Conservation (phyloP, 2,329 filamentous ascomycete genomes). For the Stemphylium beticola region DNA sequence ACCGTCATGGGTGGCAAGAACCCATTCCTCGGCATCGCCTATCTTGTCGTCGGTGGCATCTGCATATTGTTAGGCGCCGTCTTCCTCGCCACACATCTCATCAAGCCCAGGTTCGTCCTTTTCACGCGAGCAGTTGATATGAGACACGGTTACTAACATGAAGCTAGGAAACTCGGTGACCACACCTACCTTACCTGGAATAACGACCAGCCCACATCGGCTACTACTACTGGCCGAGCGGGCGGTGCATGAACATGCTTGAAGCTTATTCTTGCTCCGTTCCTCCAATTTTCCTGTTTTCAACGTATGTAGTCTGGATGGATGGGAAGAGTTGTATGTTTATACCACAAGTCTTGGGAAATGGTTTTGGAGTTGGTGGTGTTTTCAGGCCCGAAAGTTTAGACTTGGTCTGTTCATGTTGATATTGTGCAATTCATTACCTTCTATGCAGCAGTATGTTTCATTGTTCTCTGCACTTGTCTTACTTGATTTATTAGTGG, state of each 20-base stretch:
- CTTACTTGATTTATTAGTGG: no score
- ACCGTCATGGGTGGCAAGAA: constrained; percentile 96
- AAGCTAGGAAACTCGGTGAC: constrained; percentile 86
- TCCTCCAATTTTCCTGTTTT: neutral
- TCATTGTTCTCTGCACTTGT: no score
- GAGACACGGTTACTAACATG: constrained; percentile 18
- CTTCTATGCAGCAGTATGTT: neutral
- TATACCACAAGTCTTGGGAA: constrained; percentile 31
- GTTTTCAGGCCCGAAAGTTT: constrained; percentile 30
- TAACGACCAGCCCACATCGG: constrained; percentile 67
- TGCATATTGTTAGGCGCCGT: constrained; percentile 87
- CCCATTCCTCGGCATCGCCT: constrained; percentile 94
- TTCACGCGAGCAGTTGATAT: neutral
- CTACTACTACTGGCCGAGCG: constrained; percentile 56
- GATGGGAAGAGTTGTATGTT: constrained; percentile 27
- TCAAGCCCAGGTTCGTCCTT: constrained; percentile 79
- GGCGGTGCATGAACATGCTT: constrained; percentile 37
- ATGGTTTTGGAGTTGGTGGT: constrained; percentile 36
- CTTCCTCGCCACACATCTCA: constrained; percentile 88
- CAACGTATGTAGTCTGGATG: constrained; percentile 19
- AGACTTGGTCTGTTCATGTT: constrained; percentile 24
- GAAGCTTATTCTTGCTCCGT: constrained; percentile 12
- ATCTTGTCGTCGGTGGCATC: constrained; percentile 89
- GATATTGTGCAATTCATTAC: neutral
- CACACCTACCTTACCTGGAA: constrained; percentile 99